Evolutionary conservation across 345 rosid genomes (phyloP), one percentile per base, ranked within the genome.

Genomic region (Citrus sp.): DNA sequence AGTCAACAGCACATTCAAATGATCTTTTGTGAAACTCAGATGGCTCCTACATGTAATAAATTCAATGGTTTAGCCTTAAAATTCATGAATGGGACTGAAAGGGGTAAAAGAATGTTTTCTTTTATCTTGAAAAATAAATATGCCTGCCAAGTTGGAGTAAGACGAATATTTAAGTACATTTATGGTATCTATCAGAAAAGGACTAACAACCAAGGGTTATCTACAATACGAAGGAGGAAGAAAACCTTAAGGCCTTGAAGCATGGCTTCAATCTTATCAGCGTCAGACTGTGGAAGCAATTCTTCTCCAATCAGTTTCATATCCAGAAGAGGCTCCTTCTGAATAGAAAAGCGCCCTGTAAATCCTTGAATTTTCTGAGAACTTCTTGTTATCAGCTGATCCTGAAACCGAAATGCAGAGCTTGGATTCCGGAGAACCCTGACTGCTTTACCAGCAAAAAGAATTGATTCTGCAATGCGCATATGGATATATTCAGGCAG

Each of bases 401-500:
- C 92, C 81, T 90, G 93, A 83, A 85, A 88, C 84, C 79, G 90
- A 74, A 92, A 90, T 59, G 93, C 84, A 74, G 90, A 85, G 84
- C 93, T 92, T 32, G 99, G 97, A 83, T 96, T 96, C 77, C 97
- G 89, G 60, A 96, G 94, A 82, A 96, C 92, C 86, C 97, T 90
- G 82, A 96, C 87, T 77, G 99, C 99, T 89, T 96, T 96, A 74
- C 99, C 98, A 55, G 99, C 92, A 89, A 96, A 95, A 75, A 96
- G 92, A 85, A 92, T 83, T 67, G 99, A 96, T 77, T 94, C 98
- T 67, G 97, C 98, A 70, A 94, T 91, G 78, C 88, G 91, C 95
- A 94, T 96, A 66, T 89, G 92, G 79, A 96, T 88, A 76, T 94
- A 87, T 82, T 92, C 94, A 65, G 98, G 98, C 49, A 96, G 88